Percentiles rank a stretch among this genome's conserved stretches.
Evolutionary conservation across 2,329 filamentous ascomycete genomes (phyloP).

Genomic region (Pseudopyricularia cyperi): DNA sequence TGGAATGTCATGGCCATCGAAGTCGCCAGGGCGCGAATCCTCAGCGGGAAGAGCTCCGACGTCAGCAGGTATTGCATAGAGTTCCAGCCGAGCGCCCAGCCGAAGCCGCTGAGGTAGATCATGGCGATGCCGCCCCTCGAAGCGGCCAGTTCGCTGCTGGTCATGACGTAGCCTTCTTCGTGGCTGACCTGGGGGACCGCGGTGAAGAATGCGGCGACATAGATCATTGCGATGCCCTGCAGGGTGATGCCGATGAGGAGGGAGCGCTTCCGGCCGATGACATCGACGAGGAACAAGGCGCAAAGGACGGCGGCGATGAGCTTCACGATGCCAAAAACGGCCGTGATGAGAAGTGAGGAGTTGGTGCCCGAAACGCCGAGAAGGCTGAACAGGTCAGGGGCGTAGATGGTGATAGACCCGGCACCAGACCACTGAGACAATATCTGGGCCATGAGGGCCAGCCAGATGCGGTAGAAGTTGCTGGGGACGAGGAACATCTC

Average conservation of each 20-base stretch:
- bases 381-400: constrained; percentile 56
- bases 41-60: constrained; percentile 61
- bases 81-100: constrained; percentile 61
- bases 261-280: constrained; percentile 58
- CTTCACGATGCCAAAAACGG: constrained; percentile 63
- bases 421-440: constrained; percentile 62
- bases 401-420: constrained; percentile 61
- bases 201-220: constrained; percentile 46
- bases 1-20: constrained; percentile 64
- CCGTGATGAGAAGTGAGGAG: constrained; percentile 58
- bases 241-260: constrained; percentile 45
- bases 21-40: constrained; percentile 56
- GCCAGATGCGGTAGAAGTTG: constrained; percentile 60
- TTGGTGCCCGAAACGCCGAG: constrained; percentile 54
- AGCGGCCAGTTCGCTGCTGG: constrained; percentile 32
- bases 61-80: constrained; percentile 66
- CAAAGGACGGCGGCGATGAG: constrained; percentile 51
- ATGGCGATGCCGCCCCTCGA: constrained; percentile 56
- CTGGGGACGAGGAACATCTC: constrained; percentile 55
- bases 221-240: constrained; percentile 46
- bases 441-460: constrained; percentile 54
- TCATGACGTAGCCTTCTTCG: constrained; percentile 32
- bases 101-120: constrained; percentile 49
- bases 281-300: constrained; percentile 64
- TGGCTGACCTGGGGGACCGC: constrained; percentile 42